These are phyloP conservation scores for Leishmania tropica DNA, from an alignment of 208 protist genomes.

Conservation along the genomic window DNA sequence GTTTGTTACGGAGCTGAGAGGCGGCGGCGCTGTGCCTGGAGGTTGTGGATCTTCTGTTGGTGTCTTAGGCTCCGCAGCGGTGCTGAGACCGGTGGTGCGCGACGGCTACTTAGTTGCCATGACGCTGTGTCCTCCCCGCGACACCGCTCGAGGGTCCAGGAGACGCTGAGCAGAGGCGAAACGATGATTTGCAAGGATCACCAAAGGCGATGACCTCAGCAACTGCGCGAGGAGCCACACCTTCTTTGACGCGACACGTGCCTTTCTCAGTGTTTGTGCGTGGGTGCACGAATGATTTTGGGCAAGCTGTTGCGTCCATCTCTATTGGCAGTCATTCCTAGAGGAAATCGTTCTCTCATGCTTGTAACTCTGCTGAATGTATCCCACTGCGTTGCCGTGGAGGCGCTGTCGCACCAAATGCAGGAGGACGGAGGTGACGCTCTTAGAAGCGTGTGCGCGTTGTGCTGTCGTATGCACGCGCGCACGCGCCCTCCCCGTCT, in stretches of 20 bases:
- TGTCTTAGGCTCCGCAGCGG: not conserved
- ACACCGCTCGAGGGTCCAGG: not conserved
- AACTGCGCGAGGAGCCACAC: not conserved
- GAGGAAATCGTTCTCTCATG: not conserved
- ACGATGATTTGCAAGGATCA: not conserved
- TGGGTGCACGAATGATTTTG: not conserved
- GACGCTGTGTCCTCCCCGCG: constrained; percentile 4
- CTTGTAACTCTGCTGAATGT: not conserved
- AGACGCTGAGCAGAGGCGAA: not conserved
- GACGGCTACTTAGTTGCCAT: constrained; percentile 43
- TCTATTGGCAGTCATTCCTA: not conserved
- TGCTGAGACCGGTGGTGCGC: constrained; percentile 47
- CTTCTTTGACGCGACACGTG: not conserved
- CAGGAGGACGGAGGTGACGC: not conserved
- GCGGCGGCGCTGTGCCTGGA: not conserved
- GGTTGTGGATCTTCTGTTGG: not conserved
- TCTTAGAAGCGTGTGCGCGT: not conserved
- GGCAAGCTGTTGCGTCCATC: not conserved
- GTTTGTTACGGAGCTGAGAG: constrained; percentile 17
- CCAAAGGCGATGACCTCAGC: not conserved
- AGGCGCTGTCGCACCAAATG: not conserved
- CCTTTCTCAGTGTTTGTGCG: not conserved
- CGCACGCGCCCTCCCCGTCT: not conserved
- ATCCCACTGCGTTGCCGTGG: not conserved
- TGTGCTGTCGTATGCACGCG: not conserved